phyloP scores from a whole-genome alignment of 2,329 filamentous ascomycete species.

The Neofusicoccum kwambonambiense region DNA sequence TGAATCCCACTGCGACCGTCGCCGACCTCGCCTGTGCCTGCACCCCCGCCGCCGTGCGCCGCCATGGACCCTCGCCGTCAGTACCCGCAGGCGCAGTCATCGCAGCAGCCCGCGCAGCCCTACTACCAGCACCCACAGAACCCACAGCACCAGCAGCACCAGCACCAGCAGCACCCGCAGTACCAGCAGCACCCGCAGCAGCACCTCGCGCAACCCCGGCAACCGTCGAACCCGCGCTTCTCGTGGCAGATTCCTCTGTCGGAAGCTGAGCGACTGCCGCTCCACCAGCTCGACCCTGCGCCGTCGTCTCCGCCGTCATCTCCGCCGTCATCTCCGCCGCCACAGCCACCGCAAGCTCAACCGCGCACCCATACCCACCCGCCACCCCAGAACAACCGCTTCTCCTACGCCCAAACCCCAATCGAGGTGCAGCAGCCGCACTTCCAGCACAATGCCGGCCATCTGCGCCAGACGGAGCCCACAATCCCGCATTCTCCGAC shows the following conservation, averaged over 20 bases:
- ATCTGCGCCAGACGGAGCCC: slow-evolving; percentile 22
- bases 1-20: background rate
- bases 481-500: slow-evolving; percentile 26
- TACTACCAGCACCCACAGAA: background rate
- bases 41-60: background rate
- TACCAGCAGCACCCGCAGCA: background rate
- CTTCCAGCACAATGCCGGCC: slow-evolving; percentile 23
- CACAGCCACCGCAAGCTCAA: slow-evolving; percentile 22
- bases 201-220: background rate
- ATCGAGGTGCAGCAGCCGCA: slow-evolving; percentile 30
- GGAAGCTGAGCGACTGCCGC: slow-evolving; percentile 22
- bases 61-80: slow-evolving; percentile 12
- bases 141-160: background rate
- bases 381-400: slow-evolving; percentile 24
- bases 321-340: slow-evolving; percentile 9
- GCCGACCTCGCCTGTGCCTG: background rate
- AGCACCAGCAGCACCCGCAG: background rate
- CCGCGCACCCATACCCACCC: slow-evolving; percentile 17
- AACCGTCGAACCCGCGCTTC: slow-evolving; percentile 27
- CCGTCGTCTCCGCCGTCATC: background rate
- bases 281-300: slow-evolving; percentile 16
- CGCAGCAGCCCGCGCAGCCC: background rate
- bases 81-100: background rate
- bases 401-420: slow-evolving; percentile 38
- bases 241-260: slow-evolving; percentile 33